A percentile compares a stretch with the other conserved stretches of the same genome.
Evolutionary conservation across 352 stramenopile genomes (phyloP).

Genomic region (Pythium guiyangense): DNA sequence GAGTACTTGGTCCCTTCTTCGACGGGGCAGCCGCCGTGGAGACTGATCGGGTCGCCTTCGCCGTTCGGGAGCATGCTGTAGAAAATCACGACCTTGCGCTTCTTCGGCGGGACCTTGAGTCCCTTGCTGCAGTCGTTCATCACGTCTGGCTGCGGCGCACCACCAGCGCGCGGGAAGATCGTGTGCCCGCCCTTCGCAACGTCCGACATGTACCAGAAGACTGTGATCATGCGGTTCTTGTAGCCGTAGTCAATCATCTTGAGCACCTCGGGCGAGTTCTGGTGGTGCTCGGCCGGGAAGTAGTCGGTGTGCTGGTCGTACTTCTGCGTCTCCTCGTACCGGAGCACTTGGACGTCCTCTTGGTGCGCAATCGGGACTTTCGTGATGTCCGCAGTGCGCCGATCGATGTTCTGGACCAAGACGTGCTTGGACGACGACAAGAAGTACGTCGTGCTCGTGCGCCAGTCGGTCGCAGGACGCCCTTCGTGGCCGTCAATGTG

Average conservation of each 20-base stretch:
- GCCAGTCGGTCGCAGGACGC: conserved; percentile 59
- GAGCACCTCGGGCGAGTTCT: conserved; percentile 36
- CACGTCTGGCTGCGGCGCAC: conserved; percentile 27
- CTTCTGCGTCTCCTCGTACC: conserved; percentile 68
- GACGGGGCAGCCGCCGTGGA: conserved; percentile 67
- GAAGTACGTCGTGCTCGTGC: conserved; percentile 78
- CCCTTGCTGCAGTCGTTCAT: conserved; percentile 64
- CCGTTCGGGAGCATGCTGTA: conserved; percentile 79
- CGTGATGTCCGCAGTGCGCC: conserved; percentile 52
- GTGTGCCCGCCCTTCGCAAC: conserved; percentile 65
- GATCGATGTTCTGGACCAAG: conserved; percentile 48
- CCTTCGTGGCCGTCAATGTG: conserved; percentile 64
- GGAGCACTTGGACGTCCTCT: conserved; percentile 67
- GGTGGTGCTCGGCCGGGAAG: conserved; percentile 38
- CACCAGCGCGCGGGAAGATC: conserved; percentile 60
- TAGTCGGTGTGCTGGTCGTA: conserved; percentile 77
- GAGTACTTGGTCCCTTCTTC: conserved; percentile 73
- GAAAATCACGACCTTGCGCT: conserved; percentile 77
- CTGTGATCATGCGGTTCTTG: conserved; percentile 84
- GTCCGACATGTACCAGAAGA: conserved; percentile 87
- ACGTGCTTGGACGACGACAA: conserved; percentile 41
- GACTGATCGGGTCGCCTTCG: conserved; percentile 51
- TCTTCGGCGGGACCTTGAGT: conserved; percentile 55
- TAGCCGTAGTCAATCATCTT: conserved; percentile 54
- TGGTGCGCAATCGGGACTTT: conserved; percentile 58